phyloP scores from a whole-genome alignment of 2,329 filamentous ascomycete genomes.

The Acephala macrosclerotiorum region DNA sequence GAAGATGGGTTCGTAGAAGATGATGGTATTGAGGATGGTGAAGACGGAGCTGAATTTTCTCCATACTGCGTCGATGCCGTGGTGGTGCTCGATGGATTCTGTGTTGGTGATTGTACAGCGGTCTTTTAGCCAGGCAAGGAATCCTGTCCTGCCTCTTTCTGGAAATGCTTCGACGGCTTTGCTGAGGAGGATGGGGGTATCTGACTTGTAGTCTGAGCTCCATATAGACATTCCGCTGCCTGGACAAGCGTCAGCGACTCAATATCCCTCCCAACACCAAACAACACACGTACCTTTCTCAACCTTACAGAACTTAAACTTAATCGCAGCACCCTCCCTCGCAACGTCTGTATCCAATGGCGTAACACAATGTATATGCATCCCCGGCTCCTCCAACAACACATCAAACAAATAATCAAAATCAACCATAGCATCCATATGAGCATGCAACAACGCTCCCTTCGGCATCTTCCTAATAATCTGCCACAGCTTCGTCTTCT shows the following conservation, averaged over 20 bases:
- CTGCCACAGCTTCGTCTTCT: slow-evolving; percentile 82
- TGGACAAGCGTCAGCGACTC: slow-evolving; percentile 23
- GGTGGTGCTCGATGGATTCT: slow-evolving; percentile 81
- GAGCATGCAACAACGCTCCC: slow-evolving; percentile 83
- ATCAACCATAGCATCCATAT: slow-evolving; percentile 91
- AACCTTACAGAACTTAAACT: slow-evolving; percentile 66
- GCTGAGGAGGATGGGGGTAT: slow-evolving; percentile 47
- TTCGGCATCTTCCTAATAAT: slow-evolving; percentile 91
- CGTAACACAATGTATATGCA: slow-evolving; percentile 71
- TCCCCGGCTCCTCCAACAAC: slow-evolving; percentile 74
- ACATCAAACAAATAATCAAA: slow-evolving; percentile 80
- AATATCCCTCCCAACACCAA: not conserved
- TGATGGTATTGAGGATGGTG: slow-evolving; percentile 72
- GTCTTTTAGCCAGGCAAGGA: slow-evolving; percentile 78
- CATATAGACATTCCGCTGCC: slow-evolving; percentile 64
- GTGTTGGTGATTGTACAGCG: slow-evolving; percentile 75
- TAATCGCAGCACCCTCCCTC: slow-evolving; percentile 61
- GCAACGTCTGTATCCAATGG: slow-evolving; percentile 60
- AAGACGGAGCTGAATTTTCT: slow-evolving; percentile 81
- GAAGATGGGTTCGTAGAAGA: slow-evolving; percentile 92
- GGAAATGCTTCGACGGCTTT: slow-evolving; percentile 78
- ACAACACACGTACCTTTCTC: slow-evolving; percentile 42
- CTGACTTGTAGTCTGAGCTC: slow-evolving; percentile 65
- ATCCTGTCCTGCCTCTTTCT: slow-evolving; percentile 72
- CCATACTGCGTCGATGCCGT: slow-evolving; percentile 87